Percentiles rank a stretch among this genome's conserved stretches.
These are phyloP conservation scores for Parascedosporium putredinis DNA, from an alignment of 2,329 filamentous ascomycete genomes.

Conservation along the genomic window DNA sequence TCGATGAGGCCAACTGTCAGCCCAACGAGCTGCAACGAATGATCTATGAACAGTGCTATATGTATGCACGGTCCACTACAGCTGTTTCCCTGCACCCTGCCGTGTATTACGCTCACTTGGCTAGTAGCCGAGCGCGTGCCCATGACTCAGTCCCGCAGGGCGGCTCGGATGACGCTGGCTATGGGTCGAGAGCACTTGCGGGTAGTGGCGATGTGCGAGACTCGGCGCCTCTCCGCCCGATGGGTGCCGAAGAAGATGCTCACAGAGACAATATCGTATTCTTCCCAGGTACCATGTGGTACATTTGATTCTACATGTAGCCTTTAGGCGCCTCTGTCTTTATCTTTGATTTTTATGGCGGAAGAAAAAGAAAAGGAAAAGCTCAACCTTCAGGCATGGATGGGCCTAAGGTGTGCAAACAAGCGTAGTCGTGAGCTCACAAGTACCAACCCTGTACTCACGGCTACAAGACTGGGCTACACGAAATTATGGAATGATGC, in stretches of 20 bases:
- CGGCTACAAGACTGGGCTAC: too few relatives aligned
- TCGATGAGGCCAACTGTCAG: conserved; percentile 64
- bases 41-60: conserved; percentile 92
- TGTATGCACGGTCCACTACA: conserved; percentile 84
- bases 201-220: too few relatives aligned
- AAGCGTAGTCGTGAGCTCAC: too few relatives aligned
- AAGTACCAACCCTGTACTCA: too few relatives aligned
- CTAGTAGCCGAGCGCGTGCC: conserved; percentile 65
- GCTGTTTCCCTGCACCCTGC: conserved; percentile 83
- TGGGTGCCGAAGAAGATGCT: conserved; percentile 14
- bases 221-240: conserved; percentile 13
- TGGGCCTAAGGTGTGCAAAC: too few relatives aligned
- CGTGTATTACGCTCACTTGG: conserved; percentile 92
- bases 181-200: too few relatives aligned
- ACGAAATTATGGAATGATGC: too few relatives aligned
- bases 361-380: too few relatives aligned
- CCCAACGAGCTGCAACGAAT: conserved; percentile 69
- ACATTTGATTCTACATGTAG: too few relatives aligned
- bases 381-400: too few relatives aligned
- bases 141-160: conserved; percentile 55
- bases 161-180: too few relatives aligned
- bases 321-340: conserved; percentile 13
- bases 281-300: conserved; percentile 33
- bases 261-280: conserved; percentile 20
- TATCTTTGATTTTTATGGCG: background rate